Evolutionary conservation across 2,329 filamentous ascomycete genomes (phyloP), one percentile per base, ranked within the genome.

Genomic region (Colletotrichum lini): DNA sequence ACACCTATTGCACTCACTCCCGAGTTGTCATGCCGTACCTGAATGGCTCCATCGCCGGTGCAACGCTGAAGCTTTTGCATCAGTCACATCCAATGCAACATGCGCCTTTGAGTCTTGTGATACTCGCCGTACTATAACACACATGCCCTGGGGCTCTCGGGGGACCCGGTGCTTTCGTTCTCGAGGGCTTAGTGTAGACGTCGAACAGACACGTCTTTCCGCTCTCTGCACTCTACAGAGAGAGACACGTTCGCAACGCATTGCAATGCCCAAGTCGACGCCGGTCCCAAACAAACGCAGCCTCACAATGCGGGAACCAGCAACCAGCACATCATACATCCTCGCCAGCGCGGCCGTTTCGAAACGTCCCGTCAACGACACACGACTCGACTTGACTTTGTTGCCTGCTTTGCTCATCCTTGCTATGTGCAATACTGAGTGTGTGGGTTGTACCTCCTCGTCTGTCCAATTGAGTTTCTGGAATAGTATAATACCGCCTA

Each of bases 281-380:
- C 35, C 35, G 16, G 16, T 23, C 16, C 64, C 44, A 69, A 54
- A 60, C 67, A 56, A 44, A 26, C 56, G 18, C 35, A 62, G 57
- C 67, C 53, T 67, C 56, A 67, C 50, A 49, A 40, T 15, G 10
- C 52, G 21, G 5, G 5, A 3, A 9, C 38, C 47, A 35, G 30
- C 30, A 1, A 9, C 38, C 47, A 35, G 30, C 30, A 35, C 8
- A 35, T 35, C 30, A 35, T 38, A 9, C 61, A 56, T 62, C 50
- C 38, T 45, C 40, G 42, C 52, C 57, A 52, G 47, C 59, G 35
- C 58, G 35, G 65, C 45, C 65, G 65, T 72, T 69, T 69, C 58
- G 69, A 71, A 71, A 71, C 68, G 65, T 30, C 45, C 44, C 38
- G 44, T 68, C 23, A 12, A 45, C 58, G 21, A 44, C 23, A 50